Evolutionary conservation across 495 filamentous ascomycete species (phyloP).

Genomic region (Ascodesmis nigricans): DNA sequence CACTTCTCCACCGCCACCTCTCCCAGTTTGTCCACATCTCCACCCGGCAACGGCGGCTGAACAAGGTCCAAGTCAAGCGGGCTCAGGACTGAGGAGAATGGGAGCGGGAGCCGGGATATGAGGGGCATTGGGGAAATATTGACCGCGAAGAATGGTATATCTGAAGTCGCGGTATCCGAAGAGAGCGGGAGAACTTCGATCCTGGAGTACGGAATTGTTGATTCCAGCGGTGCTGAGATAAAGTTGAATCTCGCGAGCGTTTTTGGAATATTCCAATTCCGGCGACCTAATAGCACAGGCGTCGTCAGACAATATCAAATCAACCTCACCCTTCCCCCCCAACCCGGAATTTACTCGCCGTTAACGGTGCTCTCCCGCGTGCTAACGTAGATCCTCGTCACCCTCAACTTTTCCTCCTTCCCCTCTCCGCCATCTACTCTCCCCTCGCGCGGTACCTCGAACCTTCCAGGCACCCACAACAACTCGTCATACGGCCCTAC

Average conservation of each 20-base stretch:
- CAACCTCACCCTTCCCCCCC: no score
- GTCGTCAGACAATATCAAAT: no score
- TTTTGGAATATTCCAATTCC: background rate
- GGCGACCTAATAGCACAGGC: no score
- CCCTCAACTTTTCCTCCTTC: background rate
- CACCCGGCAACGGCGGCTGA: background rate
- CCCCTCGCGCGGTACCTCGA: background rate
- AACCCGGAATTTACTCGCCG: no score
- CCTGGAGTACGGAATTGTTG: background rate
- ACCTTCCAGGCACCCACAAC: background rate
- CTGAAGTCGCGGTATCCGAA: no score
- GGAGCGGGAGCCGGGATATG: background rate
- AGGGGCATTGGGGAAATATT: background rate
- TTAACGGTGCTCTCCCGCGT: background rate
- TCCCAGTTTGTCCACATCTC: no score
- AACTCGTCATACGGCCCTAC: background rate
- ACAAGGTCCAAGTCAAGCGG: background rate
- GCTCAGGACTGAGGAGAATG: background rate
- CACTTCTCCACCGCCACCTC: no score
- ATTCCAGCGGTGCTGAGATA: no score
- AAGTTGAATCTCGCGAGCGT: background rate
- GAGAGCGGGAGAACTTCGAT: background rate
- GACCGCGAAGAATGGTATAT: background rate
- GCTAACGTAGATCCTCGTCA: background rate
- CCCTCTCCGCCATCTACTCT: no score